Percentiles rank a stretch among this genome's conserved stretches.
phyloP scores from a whole-genome alignment of 2,329 filamentous ascomycete genomes.

The Cladosporium sp. region DNA sequence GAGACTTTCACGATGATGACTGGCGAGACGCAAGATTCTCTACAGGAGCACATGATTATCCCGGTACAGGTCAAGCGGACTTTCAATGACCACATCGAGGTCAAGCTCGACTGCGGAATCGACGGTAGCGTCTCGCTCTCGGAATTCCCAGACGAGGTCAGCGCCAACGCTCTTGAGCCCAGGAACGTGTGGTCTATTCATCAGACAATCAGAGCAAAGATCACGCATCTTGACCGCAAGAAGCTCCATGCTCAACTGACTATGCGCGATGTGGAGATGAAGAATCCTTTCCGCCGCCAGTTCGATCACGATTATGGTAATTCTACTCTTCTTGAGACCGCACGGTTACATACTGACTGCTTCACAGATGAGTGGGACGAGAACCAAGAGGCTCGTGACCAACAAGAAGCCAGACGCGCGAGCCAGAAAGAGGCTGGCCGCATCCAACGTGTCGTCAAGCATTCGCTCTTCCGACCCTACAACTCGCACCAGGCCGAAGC shows the following conservation, averaged over 20 bases:
- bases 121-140: slow-evolving; percentile 80
- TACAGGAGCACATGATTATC: slow-evolving; percentile 86
- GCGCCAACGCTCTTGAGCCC: slow-evolving; percentile 43
- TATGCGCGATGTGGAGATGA: slow-evolving; percentile 73
- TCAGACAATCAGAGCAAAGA: slow-evolving; percentile 82
- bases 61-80: slow-evolving; percentile 82
- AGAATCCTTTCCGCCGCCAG: slow-evolving; percentile 62
- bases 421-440: slow-evolving; percentile 78
- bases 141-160: slow-evolving; percentile 68
- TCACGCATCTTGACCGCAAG: slow-evolving; percentile 81
- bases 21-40: slow-evolving; percentile 77
- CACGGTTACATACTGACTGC: neutral
- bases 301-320: slow-evolving; percentile 55
- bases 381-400: slow-evolving; percentile 60
- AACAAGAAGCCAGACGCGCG: slow-evolving; percentile 68
- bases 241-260: slow-evolving; percentile 78
- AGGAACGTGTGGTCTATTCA: slow-evolving; percentile 66
- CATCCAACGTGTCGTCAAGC: slow-evolving; percentile 91
- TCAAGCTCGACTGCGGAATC: slow-evolving; percentile 87
- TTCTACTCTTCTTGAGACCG: neutral
- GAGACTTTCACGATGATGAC: slow-evolving; percentile 96
- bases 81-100: slow-evolving; percentile 88
- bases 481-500: slow-evolving; percentile 90
- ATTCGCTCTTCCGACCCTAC: slow-evolving; percentile 90
- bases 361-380: slow-evolving; percentile 65